Conservation (phyloP, 306 rosid species). For the Lablab purpureus region DNA sequence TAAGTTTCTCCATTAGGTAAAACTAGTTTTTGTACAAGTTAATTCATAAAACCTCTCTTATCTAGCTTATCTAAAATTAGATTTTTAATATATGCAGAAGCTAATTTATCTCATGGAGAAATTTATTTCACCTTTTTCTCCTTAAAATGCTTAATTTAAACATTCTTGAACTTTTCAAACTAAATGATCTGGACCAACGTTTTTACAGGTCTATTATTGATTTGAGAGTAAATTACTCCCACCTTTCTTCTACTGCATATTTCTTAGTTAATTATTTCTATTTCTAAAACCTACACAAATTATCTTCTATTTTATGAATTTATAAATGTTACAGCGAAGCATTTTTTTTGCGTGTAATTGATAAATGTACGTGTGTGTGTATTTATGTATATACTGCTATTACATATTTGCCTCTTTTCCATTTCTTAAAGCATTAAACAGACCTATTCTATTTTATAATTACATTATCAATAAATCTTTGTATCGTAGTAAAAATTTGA, state of each 20-base stretch:
- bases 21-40: too few relatives aligned
- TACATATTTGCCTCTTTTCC: not conserved
- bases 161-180: conserved; percentile 30
- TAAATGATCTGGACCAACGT: conserved; percentile 9
- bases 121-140: too few relatives aligned
- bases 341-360: not conserved
- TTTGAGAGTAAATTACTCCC: not conserved
- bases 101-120: too few relatives aligned
- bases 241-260: not conserved
- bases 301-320: not conserved
- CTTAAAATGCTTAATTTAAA: not conserved
- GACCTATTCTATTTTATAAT: not conserved
- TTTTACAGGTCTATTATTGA: conserved; percentile 20
- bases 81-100: too few relatives aligned
- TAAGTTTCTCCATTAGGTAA: too few relatives aligned
- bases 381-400: not conserved
- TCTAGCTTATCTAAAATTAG: too few relatives aligned
- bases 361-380: not conserved
- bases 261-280: not conserved
- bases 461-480: not conserved
- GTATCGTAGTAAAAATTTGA: not conserved
- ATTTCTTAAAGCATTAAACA: not conserved
- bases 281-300: not conserved
- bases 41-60: too few relatives aligned
- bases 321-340: not conserved